Conservation (phyloP, 2,329 filamentous ascomycete species). For the Gremmenia infestans region DNA sequence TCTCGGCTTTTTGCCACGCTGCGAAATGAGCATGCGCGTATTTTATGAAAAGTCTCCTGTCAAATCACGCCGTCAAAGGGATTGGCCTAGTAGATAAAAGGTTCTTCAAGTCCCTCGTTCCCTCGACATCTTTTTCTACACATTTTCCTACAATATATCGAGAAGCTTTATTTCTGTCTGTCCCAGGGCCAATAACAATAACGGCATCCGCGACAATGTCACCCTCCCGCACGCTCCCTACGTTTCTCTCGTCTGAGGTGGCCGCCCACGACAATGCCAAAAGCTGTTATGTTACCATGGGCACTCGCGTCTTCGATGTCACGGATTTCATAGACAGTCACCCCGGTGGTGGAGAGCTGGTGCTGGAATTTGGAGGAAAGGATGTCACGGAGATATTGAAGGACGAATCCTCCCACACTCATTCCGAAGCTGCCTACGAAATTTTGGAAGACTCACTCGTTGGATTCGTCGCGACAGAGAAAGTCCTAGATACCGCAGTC, state of each 20-base stretch:
- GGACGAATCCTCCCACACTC: slow-evolving; percentile 75
- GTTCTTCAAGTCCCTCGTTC: neutral
- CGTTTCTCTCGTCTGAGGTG: slow-evolving; percentile 75
- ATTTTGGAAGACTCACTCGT: slow-evolving; percentile 83
- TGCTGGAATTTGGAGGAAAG: slow-evolving; percentile 85
- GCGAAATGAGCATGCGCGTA: neutral
- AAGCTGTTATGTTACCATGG: slow-evolving; percentile 91
- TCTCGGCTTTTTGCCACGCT: neutral
- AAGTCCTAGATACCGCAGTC: slow-evolving; percentile 33
- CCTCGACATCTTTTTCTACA: neutral
- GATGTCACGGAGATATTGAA: slow-evolving; percentile 79
- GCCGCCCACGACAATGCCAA: slow-evolving; percentile 71
- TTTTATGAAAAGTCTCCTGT: neutral
- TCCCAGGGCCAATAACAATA: neutral
- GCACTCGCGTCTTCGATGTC: slow-evolving; percentile 88
- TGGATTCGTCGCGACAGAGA: slow-evolving; percentile 66
- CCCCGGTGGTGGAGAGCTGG: slow-evolving; percentile 81
- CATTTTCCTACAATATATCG: neutral
- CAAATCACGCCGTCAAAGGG: neutral
- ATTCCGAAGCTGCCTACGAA: slow-evolving; percentile 93
- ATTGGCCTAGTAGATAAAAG: neutral
- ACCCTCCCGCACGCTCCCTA: slow-evolving; percentile 78
- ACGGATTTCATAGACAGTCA: slow-evolving; percentile 88
- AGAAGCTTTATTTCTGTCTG: neutral
- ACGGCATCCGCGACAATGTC: slow-evolving; percentile 43